Percentiles rank a stretch among this genome's conserved stretches.
Evolutionary conservation across 306 rosid species (phyloP).

Genomic region (Cicer judaicum): DNA sequence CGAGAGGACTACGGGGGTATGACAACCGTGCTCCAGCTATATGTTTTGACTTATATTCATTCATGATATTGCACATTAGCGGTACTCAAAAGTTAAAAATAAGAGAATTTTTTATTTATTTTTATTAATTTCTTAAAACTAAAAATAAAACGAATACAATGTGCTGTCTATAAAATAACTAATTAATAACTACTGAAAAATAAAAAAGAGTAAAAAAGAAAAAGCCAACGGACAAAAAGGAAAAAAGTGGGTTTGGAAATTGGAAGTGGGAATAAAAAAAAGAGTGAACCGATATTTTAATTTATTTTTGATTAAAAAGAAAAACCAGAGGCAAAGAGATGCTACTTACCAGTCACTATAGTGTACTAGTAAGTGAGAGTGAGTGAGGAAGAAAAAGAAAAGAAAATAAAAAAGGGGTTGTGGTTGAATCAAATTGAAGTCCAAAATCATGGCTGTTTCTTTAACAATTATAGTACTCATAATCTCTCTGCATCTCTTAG

Average conservation of each 20-base stretch:
- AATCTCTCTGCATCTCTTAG: slow-evolving; percentile 79
- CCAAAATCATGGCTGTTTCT: slow-evolving; percentile 68
- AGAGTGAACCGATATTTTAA: background rate
- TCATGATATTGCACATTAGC: too few species aligned
- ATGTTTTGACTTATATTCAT: too few species aligned
- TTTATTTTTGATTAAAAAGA: background rate
- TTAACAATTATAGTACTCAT: slow-evolving; percentile 58
- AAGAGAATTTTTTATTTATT: too few species aligned
- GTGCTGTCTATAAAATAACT: too few species aligned
- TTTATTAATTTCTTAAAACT: too few species aligned
- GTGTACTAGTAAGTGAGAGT: background rate
- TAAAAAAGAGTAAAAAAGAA: too few species aligned
- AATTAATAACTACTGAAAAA: too few species aligned
- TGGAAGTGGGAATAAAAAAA: background rate
- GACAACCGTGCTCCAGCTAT: too few species aligned
- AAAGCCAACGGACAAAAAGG: background rate
- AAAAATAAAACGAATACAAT: too few species aligned
- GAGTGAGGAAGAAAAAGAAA: background rate
- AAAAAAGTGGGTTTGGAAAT: background rate
- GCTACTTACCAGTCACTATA: background rate
- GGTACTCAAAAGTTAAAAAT: too few species aligned
- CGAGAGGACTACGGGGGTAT: too few species aligned
- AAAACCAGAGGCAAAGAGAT: background rate
- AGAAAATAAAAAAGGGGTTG: background rate
- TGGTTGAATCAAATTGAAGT: background rate